phyloP scores from a whole-genome alignment of 1,284 basidiomycete genomes.

The Malassezia nana region DNA sequence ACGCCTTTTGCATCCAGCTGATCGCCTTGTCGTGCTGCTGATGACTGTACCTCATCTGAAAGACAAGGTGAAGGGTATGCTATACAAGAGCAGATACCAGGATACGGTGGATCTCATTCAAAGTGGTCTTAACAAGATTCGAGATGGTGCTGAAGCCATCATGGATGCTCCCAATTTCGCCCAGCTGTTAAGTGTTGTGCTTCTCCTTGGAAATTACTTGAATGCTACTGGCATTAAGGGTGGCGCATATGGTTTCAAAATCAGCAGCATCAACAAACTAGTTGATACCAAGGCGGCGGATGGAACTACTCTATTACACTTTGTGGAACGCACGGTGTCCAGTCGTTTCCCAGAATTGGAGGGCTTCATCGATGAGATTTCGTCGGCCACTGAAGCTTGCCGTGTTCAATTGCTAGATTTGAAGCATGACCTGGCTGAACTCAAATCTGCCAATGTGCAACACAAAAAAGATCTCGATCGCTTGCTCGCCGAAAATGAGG shows the following conservation, averaged over 20 bases:
- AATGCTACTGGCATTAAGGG: constrained; percentile 94
- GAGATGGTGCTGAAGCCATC: constrained; percentile 35
- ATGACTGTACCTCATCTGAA: constrained; percentile 89
- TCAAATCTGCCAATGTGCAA: constrained; percentile 41
- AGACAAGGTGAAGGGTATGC: constrained; percentile 84
- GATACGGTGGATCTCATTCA: constrained; percentile 40
- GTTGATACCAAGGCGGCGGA: constrained; percentile 83
- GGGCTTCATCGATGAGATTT: constrained; percentile 76
- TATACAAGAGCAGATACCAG: constrained; percentile 56
- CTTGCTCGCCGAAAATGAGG: constrained; percentile 41
- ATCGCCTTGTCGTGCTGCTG: constrained; percentile 89
- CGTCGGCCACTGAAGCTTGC: constrained; percentile 82
- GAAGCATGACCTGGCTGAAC: constrained; percentile 45
- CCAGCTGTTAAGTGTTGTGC: constrained; percentile 53
- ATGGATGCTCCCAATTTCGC: constrained; percentile 42
- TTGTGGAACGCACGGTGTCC: constrained; percentile 77
- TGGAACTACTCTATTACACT: constrained; percentile 87
- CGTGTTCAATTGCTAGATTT: constrained; percentile 52
- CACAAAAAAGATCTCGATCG: constrained; percentile 44
- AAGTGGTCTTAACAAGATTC: constrained; percentile 28
- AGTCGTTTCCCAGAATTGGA: constrained; percentile 82
- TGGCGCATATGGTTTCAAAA: constrained; percentile 91
- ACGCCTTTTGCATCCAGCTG: constrained; percentile 76
- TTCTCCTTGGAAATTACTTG: constrained; percentile 94
- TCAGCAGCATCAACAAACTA: constrained; percentile 95